Evolutionary conservation across 2,329 filamentous ascomycete genomes (phyloP).

Genomic region (Myrmaecium sp.): DNA sequence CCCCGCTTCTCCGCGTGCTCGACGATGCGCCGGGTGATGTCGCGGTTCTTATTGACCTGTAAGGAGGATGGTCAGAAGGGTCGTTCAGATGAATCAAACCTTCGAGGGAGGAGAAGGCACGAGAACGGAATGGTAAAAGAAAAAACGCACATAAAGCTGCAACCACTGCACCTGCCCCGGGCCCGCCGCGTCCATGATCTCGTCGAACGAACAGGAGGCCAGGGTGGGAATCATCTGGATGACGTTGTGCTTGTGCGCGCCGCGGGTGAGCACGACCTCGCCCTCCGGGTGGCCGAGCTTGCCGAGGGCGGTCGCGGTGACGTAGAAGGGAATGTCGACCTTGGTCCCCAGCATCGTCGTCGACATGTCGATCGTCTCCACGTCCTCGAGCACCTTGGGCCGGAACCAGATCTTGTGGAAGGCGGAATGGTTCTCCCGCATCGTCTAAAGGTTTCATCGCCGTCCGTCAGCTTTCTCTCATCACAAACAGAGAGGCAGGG

Average conservation of each 20-base stretch:
- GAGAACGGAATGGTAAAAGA: background rate
- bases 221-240: constrained; percentile 98
- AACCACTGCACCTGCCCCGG: constrained; percentile 87
- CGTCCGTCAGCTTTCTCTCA: no score
- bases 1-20: constrained; percentile 80
- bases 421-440: constrained; percentile 88
- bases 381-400: constrained; percentile 73
- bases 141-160: constrained; percentile 52
- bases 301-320: constrained; percentile 87
- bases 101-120: background rate
- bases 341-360: constrained; percentile 91
- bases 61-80: background rate
- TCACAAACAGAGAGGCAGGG: constrained; percentile 7
- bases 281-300: constrained; percentile 90
- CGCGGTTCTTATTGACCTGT: constrained; percentile 74
- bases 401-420: constrained; percentile 98
- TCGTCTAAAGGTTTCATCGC: constrained; percentile 49
- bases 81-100: background rate
- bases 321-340: constrained; percentile 77
- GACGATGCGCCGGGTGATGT: constrained; percentile 78
- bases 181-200: constrained; percentile 72
- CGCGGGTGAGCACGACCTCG: constrained; percentile 77
- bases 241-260: constrained; percentile 70
- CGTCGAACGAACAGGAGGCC: constrained; percentile 92
- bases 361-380: constrained; percentile 68